Conservation (phyloP, 371 early-diverging fungal species). For the Rhizopus sp. region DNA sequence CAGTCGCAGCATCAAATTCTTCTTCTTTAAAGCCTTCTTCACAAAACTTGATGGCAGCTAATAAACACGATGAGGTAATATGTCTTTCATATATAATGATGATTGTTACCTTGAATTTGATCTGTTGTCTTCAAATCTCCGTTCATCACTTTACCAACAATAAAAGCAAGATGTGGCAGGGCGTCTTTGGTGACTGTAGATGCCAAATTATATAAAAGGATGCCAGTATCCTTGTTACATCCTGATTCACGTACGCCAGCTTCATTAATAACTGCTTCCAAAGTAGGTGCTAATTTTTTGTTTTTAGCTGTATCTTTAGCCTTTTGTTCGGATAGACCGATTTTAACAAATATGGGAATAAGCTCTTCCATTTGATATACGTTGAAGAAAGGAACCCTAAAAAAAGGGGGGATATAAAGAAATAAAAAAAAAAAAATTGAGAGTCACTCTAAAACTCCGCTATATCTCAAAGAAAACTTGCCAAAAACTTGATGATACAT, state of each 20-base stretch:
- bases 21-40: conserved; percentile 64
- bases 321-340: conserved; percentile 89
- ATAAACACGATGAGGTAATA: neutral
- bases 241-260: conserved; percentile 64
- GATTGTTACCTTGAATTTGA: conserved; percentile 80
- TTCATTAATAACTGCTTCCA: conserved; percentile 65
- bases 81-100: neutral
- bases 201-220: conserved; percentile 85
- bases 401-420: conserved; percentile 3
- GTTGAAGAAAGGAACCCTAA: conserved; percentile 8
- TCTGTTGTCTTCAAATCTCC: conserved; percentile 78
- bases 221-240: conserved; percentile 73
- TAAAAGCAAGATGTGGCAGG: conserved; percentile 67
- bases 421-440: conserved; percentile 12
- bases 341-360: conserved; percentile 72
- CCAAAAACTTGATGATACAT: neutral
- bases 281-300: conserved; percentile 86
- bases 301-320: conserved; percentile 95
- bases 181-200: conserved; percentile 84
- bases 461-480: neutral
- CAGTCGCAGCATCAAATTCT: conserved; percentile 82
- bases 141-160: conserved; percentile 74
- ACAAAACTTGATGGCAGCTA: conserved; percentile 90
- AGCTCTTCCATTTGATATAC: conserved; percentile 50
- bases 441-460: neutral